Percentiles rank a stretch among this genome's conserved stretches.
Conservation (phyloP, 108 stramenopile genomes). For the Hondaea fermentalgiana region DNA sequence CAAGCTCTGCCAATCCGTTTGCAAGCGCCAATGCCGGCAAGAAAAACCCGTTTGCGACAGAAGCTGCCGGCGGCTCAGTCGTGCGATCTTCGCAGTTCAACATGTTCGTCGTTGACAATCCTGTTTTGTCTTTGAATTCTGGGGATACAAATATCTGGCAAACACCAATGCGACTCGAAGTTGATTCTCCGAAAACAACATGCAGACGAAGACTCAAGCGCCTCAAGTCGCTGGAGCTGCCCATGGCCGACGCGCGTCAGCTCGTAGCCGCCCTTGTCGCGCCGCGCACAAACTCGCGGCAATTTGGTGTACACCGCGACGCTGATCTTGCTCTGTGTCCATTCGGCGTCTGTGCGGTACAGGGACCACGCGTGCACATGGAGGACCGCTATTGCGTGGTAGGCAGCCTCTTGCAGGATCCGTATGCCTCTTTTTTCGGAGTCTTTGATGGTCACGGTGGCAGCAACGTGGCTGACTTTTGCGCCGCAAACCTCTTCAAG, state of each 20-base stretch:
- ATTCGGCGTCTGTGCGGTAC: neutral
- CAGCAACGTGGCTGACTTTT: neutral
- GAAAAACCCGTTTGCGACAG: no score
- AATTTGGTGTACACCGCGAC: neutral
- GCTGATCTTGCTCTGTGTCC: neutral
- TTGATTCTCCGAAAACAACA: neutral
- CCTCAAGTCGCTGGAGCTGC: neutral
- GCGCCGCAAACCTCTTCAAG: neutral
- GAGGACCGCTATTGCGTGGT: constrained; percentile 12
- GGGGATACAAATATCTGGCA: neutral
- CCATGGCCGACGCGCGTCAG: neutral
- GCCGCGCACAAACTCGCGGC: neutral
- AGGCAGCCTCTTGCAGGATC: neutral
- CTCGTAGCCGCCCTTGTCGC: neutral
- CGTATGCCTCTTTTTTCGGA: neutral
- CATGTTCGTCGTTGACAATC: neutral
- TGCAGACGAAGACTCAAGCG: neutral
- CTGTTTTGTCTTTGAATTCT: neutral
- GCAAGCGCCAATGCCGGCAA: no score
- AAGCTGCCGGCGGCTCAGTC: no score
- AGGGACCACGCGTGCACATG: neutral
- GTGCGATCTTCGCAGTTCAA: neutral
- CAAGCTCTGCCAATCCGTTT: no score
- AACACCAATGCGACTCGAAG: neutral
- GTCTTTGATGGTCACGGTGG: neutral